Evolutionary conservation across 345 rosid genomes (phyloP), one percentile per base, ranked within the genome.

Genomic region (Lumnitzera racemosa): DNA sequence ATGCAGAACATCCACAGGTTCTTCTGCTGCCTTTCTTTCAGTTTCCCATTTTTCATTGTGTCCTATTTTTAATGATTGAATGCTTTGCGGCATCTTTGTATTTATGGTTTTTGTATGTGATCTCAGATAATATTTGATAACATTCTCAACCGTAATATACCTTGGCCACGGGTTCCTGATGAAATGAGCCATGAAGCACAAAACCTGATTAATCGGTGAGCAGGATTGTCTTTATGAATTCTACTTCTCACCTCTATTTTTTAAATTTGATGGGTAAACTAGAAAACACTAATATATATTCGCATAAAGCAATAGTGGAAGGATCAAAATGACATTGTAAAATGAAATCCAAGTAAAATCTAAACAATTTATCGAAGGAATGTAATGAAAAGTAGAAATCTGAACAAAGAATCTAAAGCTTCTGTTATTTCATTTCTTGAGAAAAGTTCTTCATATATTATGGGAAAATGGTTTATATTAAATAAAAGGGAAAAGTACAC

Each of bases 131-230:
- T 95, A 75, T 95, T 95, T 70, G 97, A 88, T 65, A 95, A 95
- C 73, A 95, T 95, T 80, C 96, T 95, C 79, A 95, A 95, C 71
- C 86, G 97, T 47, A 95, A 90, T 60, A 86, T 95, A 81, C 97
- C 96, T 50, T 95, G 99, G 97, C 99, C 96, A 14, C 72, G 65
- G 61, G 91, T 82, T 47, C 90, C 94, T 15, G 91, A 77, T 58
- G 91, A 86, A 74, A 84, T 95, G 84, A 88, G 95, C 75, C 71
- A 70, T 57, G 99, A 88, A 77, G 89, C 95, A 72, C 75, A 77
- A 29, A 95, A 90, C 83, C 79, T 95, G 47, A 81, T 95, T 68
- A 83, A 95, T 64, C 79, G 91, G 99, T 90, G 74, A 78, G 83
- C 64, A 17, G 51, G 46, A 52, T n/a, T 13, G 24, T 43, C 16